Evolutionary conservation across 805 yeast species (phyloP), one percentile per base, ranked within the genome.

Genomic region (Candida morakotiae): DNA sequence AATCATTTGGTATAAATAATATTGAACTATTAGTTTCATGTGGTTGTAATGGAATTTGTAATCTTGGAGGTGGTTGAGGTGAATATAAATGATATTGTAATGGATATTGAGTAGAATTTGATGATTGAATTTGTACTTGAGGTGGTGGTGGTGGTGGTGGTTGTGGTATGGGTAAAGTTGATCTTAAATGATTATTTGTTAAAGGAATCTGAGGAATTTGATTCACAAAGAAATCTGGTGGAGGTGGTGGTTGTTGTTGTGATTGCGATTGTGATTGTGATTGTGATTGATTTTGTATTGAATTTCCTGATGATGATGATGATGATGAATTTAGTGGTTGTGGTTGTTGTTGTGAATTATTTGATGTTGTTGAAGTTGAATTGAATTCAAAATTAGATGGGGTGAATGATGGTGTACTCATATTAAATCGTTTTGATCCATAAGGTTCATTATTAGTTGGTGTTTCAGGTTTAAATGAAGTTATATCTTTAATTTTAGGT

Each of bases 71-170:
- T 8, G 96, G 91, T 21, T 78, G 73, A 2, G 97, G 97, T 0
- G 96, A 93, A 60, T 91, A 89, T 27, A 87, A 62, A 60, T 89
- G 96, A 55, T 86, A 85, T 51, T 87, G 87, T 30, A 86, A 62
- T 0, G 84, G 83, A 45, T 63, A 78, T 33, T 46, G 45, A 6
- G 31, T 39, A 18, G 23, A 16, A 29, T 21, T 31, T 10, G 31
- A 22, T 35, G 52, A 39, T 51, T 44, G 32, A 58, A 18, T 52
- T 45, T 11, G 50, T 42, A 14, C 45, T 44, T 13, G 51, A 46
- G 5, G 51, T 35, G 18, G 40, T 10, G 28, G 28, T 14, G 28
- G 28, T 13, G 6, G 28, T 13, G 8, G 23, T 4, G 22, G 6
- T 28, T 28, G 33, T 15, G 21, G n/a, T 9, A 23, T 35, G 23